Conservation (phyloP, 75 land plant genomes). For the Ceratopteris richardii region DNA sequence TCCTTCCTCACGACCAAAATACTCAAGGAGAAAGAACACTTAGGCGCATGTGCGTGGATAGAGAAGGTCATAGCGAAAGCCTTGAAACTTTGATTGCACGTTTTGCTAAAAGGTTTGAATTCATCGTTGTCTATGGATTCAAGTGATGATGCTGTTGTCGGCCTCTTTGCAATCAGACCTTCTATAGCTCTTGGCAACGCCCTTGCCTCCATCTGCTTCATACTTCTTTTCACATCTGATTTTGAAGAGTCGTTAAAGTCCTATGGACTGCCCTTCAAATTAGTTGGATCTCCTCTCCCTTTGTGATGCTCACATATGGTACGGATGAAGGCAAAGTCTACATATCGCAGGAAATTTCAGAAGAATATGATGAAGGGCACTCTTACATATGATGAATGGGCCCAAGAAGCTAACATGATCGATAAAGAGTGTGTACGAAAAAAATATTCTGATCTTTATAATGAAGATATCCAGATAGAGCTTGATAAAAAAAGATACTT, state of each 20-base stretch:
- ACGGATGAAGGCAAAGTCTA: slow-evolving; percentile 56
- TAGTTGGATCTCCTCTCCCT: slow-evolving; percentile 44
- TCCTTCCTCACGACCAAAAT: too few relatives aligned
- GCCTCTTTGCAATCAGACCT: slow-evolving; percentile 70
- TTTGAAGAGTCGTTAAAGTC: not conserved
- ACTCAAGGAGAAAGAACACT: too few relatives aligned
- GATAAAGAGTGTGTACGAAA: slow-evolving; percentile 44
- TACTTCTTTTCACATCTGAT: slow-evolving; percentile 11
- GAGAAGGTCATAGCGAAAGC: too few relatives aligned
- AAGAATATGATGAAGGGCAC: slow-evolving; percentile 83
- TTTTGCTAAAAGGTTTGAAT: too few relatives aligned
- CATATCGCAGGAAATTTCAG: slow-evolving; percentile 85
- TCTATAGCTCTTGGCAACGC: slow-evolving; percentile 59
- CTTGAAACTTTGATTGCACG: too few relatives aligned
- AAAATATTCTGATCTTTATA: slow-evolving; percentile 76
- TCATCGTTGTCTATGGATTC: slow-evolving; percentile 84
- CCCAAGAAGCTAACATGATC: slow-evolving; percentile 90
- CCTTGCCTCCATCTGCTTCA: slow-evolving; percentile 59
- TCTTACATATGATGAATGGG: slow-evolving; percentile 94
- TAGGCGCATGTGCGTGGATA: too few relatives aligned
- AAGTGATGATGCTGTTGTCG: slow-evolving; percentile 63
- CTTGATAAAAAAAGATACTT: too few relatives aligned
- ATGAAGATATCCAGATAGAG: too few relatives aligned
- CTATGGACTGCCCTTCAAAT: not conserved
- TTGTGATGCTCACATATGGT: slow-evolving; percentile 54